phyloP scores from a whole-genome alignment of 306 rosid genomes.

The Erythrophleum fordii region DNA sequence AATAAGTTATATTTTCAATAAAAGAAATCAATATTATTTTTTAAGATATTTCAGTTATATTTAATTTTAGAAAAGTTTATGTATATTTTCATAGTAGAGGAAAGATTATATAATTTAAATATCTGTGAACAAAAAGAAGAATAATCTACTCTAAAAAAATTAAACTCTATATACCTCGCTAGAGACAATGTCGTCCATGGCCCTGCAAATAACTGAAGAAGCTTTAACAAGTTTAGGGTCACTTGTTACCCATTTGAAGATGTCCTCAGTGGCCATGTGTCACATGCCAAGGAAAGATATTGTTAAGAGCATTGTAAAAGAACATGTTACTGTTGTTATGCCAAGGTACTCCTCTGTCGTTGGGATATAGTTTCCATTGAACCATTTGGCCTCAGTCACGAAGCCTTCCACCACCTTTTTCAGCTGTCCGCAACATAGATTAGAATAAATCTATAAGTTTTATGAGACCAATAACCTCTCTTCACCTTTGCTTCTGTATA shows the following conservation, averaged over 20 bases:
- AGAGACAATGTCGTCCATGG: conserved; percentile 55
- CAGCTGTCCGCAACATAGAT: conserved; percentile 31
- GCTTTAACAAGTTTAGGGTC: conserved; percentile 40
- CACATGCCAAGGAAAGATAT: conserved; percentile 41
- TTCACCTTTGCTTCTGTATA: no score
- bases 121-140: neutral
- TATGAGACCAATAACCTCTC: no score
- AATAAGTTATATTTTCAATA: no score
- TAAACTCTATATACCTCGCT: conserved; percentile 35
- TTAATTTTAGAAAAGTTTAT: no score
- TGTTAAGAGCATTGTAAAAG: conserved; percentile 10
- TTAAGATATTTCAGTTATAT: no score
- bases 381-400: conserved; percentile 55
- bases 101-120: no score
- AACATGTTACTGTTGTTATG: neutral
- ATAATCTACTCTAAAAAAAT: neutral
- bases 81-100: no score
- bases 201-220: conserved; percentile 33
- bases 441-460: no score
- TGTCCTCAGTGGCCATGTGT: conserved; percentile 34
- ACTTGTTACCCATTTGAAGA: conserved; percentile 45
- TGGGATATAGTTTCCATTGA: conserved; percentile 37
- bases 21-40: no score
- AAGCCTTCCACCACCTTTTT: conserved; percentile 33
- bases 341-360: conserved; percentile 45